A percentile compares a stretch with the other conserved stretches of the same genome.
Evolutionary conservation across 1,284 basidiomycete species (phyloP).

Genomic region (Taiwanofungus camphoratus): DNA sequence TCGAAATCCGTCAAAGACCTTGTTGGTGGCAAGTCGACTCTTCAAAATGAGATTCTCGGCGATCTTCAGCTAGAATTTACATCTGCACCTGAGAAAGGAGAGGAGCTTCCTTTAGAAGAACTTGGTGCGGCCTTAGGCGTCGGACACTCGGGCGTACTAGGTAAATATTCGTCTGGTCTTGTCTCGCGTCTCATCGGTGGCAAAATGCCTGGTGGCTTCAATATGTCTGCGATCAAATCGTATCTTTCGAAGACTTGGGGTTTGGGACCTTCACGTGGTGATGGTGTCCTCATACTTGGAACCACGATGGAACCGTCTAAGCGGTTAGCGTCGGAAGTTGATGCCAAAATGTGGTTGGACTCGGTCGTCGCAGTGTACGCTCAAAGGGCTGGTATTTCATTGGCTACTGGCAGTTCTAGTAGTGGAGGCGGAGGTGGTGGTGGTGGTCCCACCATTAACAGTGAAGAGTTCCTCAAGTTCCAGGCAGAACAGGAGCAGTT

Average conservation of each 20-base stretch:
- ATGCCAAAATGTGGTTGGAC: slow-evolving; percentile 94
- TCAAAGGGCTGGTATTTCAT: slow-evolving; percentile 79
- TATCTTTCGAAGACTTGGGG: slow-evolving; percentile 93
- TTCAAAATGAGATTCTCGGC: slow-evolving; percentile 95
- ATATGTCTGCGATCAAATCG: slow-evolving; percentile 87
- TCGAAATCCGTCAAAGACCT: slow-evolving; percentile 97
- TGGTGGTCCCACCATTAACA: slow-evolving; percentile 88
- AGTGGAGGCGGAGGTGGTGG: slow-evolving; percentile 57
- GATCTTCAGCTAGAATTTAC: slow-evolving; percentile 88
- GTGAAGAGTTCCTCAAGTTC: slow-evolving; percentile 97
- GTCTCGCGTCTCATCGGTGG: slow-evolving; percentile 89
- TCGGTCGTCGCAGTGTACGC: slow-evolving; percentile 81
- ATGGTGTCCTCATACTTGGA: slow-evolving; percentile 87
- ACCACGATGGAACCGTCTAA: slow-evolving; percentile 93
- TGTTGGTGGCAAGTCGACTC: slow-evolving; percentile 95
- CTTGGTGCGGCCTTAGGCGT: slow-evolving; percentile 81
- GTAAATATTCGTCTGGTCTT: slow-evolving; percentile 93
- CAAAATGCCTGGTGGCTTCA: slow-evolving; percentile 99
- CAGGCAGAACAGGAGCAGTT: slow-evolving; percentile 91
- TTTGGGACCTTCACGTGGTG: slow-evolving; percentile 82
- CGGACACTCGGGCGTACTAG: slow-evolving; percentile 83
- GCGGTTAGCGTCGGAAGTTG: slow-evolving; percentile 85
- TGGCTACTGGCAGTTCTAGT: slow-evolving; percentile 61
- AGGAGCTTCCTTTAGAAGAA: slow-evolving; percentile 94
- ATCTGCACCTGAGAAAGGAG: slow-evolving; percentile 95